Evolutionary conservation across 1,284 basidiomycete species (phyloP).

Genomic region (Ceratobasidium sp.): DNA sequence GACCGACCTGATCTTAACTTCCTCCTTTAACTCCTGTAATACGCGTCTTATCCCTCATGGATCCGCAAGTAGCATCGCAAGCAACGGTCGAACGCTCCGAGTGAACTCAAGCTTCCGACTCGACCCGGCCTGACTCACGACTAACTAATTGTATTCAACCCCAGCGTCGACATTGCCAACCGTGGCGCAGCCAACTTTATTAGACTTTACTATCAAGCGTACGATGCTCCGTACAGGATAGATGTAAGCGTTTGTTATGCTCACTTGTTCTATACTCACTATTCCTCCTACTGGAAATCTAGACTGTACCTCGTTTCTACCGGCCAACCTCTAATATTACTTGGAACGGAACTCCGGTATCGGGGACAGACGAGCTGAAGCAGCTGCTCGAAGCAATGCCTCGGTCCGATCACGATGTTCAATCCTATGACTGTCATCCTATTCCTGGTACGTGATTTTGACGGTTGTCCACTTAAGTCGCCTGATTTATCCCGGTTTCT

Average conservation of each 20-base stretch:
- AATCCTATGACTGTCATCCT: constrained; percentile 89
- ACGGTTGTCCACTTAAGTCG: neutral
- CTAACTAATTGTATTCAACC: constrained; percentile 31
- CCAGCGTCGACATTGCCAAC: constrained; percentile 83
- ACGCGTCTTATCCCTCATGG: neutral
- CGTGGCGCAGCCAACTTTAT: constrained; percentile 84
- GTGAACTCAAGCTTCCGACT: constrained; percentile 44
- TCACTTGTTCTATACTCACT: constrained; percentile 60
- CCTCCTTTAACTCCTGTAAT: neutral
- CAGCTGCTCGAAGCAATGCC: constrained; percentile 53
- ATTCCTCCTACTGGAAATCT: constrained; percentile 14
- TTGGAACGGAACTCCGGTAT: constrained; percentile 88
- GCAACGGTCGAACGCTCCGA: constrained; percentile 42
- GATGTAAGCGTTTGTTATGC: constrained; percentile 36
- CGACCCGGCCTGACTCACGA: constrained; percentile 40
- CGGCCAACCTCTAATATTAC: constrained; percentile 78
- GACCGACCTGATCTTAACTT: neutral
- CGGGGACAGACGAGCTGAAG: constrained; percentile 75
- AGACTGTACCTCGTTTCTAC: constrained; percentile 80
- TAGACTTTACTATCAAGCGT: constrained; percentile 80
- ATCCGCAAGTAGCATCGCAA: constrained; percentile 38
- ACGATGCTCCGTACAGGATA: constrained; percentile 76
- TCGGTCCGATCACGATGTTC: constrained; percentile 74
- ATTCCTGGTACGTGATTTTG: constrained; percentile 76
- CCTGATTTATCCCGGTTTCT: constrained; percentile 20